phyloP scores from a whole-genome alignment of 179 eudicot genomes.

The Beta macrorhiza region DNA sequence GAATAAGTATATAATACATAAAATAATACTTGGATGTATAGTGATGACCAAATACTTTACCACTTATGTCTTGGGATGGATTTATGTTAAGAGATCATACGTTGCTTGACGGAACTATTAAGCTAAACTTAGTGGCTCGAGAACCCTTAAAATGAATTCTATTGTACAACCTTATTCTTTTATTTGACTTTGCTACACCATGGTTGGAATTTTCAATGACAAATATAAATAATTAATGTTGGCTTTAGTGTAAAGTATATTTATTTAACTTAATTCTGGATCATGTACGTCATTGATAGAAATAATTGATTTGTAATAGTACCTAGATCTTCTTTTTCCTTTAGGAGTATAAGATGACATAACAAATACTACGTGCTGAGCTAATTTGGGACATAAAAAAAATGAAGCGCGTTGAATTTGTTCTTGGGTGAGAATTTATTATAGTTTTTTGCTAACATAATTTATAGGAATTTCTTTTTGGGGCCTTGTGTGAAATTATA shows the following conservation, averaged over 20 bases:
- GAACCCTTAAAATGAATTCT: not conserved
- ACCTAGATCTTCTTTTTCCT: not conserved
- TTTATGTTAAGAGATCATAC: not conserved
- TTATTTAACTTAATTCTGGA: not conserved
- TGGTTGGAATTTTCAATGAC: constrained; percentile 4
- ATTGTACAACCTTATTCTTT: not conserved
- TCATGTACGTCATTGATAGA: not conserved
- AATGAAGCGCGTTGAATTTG: too few species aligned
- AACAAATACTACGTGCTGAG: not conserved
- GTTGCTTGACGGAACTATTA: constrained; percentile 39
- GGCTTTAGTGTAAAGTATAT: not conserved
- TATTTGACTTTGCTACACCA: constrained; percentile 22
- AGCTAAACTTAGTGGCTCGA: constrained; percentile 32
- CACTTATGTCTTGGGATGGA: not conserved
- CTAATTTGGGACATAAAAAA: not conserved
- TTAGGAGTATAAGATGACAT: not conserved
- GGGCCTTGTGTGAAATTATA: too few species aligned
- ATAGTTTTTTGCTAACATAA: not conserved
- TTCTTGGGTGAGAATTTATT: not conserved
- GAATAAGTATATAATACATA: too few species aligned
- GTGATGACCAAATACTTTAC: not conserved
- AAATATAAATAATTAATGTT: not conserved
- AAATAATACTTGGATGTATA: too few species aligned
- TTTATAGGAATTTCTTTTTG: not conserved
- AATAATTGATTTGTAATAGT: not conserved